Conservation (phyloP, 2,329 filamentous ascomycete species). For the Trichophyton equinum region DNA sequence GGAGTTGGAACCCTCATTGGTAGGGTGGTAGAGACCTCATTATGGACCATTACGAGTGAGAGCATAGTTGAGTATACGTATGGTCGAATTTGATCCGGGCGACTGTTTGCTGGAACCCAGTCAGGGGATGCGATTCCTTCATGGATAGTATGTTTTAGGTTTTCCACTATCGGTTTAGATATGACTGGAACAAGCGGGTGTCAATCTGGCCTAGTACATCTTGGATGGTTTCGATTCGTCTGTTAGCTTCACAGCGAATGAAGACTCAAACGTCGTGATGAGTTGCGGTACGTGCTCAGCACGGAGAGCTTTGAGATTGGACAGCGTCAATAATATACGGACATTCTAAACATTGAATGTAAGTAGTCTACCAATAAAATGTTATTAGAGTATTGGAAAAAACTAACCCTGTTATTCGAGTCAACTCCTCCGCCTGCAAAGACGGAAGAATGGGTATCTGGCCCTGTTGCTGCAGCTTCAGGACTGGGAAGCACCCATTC, state of each 20-base stretch:
- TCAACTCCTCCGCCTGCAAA: constrained; percentile 41
- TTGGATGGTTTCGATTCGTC: constrained; percentile 82
- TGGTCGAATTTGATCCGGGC: constrained; percentile 62
- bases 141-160: constrained; percentile 57
- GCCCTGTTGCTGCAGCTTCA: constrained; percentile 18
- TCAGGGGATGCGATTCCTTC: constrained; percentile 56
- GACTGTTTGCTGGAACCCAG: constrained; percentile 53
- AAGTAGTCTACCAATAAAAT: constrained; percentile 26
- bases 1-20: constrained; percentile 48
- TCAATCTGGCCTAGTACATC: constrained; percentile 89
- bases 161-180: constrained; percentile 64
- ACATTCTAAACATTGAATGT: constrained; percentile 51
- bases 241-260: constrained; percentile 86
- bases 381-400: constrained; percentile 39
- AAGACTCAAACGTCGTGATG: constrained; percentile 84
- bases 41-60: constrained; percentile 77
- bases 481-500: constrained; percentile 40
- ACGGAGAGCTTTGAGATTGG: constrained; percentile 76
- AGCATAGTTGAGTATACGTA: constrained; percentile 87
- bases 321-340: constrained; percentile 84
- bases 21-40: constrained; percentile 72
- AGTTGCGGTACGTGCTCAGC: constrained; percentile 72
- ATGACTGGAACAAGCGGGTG: constrained; percentile 78
- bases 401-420: constrained; percentile 41
- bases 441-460: constrained; percentile 27